These are phyloP conservation scores for Xylariales sp. DNA, from an alignment of 2,329 filamentous ascomycete genomes.

Conservation along the genomic window DNA sequence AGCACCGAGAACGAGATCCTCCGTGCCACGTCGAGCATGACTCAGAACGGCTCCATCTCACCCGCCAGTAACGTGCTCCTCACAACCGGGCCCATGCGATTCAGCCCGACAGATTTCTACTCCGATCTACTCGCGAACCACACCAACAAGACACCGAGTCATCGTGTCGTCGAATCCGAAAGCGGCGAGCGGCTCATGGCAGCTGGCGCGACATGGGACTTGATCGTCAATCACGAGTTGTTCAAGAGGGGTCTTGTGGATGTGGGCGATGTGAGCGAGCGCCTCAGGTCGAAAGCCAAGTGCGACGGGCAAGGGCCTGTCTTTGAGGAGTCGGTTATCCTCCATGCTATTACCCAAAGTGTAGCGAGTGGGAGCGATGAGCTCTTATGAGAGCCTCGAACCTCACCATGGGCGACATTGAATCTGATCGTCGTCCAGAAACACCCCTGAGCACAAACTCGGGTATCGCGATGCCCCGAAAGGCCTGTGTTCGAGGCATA, in stretches of 20 bases:
- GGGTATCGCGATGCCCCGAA: too few relatives aligned
- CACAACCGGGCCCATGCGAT: conserved; percentile 64
- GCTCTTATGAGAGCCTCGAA: conserved; percentile 58
- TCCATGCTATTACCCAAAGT: conserved; percentile 72
- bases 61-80: conserved; percentile 41
- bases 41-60: conserved; percentile 32
- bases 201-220: conserved; percentile 80
- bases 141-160: conserved; percentile 58
- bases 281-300: conserved; percentile 67
- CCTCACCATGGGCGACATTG: too few relatives aligned
- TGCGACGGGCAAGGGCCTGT: conserved; percentile 88
- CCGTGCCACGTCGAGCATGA: conserved; percentile 63
- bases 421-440: too few relatives aligned
- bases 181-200: conserved; percentile 66
- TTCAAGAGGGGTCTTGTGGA: conserved; percentile 76
- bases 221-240: conserved; percentile 75
- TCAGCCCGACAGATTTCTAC: conserved; percentile 69
- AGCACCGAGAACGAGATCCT: conserved; percentile 91
- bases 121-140: conserved; percentile 58
- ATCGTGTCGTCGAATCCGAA: conserved; percentile 64
- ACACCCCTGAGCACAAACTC: too few relatives aligned
- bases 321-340: conserved; percentile 72
- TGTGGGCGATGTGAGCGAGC: conserved; percentile 73
- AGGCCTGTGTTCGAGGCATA: too few relatives aligned
- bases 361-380: conserved; percentile 75